Conservation (phyloP, 23 red algal genomes). For the Pyropia haitanensis region DNA sequence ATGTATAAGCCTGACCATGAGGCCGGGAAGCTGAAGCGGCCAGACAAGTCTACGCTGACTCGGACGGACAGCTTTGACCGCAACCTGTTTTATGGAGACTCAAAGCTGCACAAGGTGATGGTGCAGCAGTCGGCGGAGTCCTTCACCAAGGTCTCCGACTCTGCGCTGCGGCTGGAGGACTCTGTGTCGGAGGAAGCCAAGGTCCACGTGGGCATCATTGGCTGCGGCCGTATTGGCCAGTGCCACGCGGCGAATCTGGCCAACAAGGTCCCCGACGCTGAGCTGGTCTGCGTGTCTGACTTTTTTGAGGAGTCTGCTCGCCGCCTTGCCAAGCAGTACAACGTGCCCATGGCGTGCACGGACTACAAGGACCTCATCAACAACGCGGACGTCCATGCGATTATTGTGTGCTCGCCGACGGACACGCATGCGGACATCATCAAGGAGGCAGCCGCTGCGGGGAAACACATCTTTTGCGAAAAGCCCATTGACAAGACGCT, state of each 20-base stretch:
- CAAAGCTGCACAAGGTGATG: slow-evolving; percentile 8
- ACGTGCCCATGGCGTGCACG: slow-evolving; percentile 82
- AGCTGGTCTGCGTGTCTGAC: slow-evolving; percentile 66
- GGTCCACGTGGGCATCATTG: slow-evolving; percentile 84
- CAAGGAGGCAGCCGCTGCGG: slow-evolving; percentile 46
- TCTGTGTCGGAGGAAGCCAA: slow-evolving; percentile 26
- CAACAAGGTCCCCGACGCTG: slow-evolving; percentile 57
- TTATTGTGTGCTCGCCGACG: slow-evolving; percentile 94
- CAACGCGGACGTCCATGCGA: slow-evolving; percentile 65
- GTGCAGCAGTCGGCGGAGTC: slow-evolving; percentile 9
- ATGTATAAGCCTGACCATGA: too few relatives aligned
- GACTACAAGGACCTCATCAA: slow-evolving; percentile 75
- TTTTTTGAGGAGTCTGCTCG: slow-evolving; percentile 63
- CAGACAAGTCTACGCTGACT: too few relatives aligned
- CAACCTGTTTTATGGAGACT: too few relatives aligned
- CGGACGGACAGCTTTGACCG: too few relatives aligned
- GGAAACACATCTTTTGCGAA: slow-evolving; percentile 98
- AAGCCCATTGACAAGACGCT: slow-evolving; percentile 93
- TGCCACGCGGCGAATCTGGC: slow-evolving; percentile 60
- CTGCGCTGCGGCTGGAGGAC: slow-evolving; percentile 29
- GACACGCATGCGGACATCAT: slow-evolving; percentile 98
- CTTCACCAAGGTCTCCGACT: slow-evolving; percentile 26
- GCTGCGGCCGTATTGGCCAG: slow-evolving; percentile 88
- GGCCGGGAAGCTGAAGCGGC: too few relatives aligned
- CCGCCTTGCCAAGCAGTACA: slow-evolving; percentile 44